phyloP scores from a whole-genome alignment of 1,284 basidiomycete species.

The Moesziomyces globuligerus region DNA sequence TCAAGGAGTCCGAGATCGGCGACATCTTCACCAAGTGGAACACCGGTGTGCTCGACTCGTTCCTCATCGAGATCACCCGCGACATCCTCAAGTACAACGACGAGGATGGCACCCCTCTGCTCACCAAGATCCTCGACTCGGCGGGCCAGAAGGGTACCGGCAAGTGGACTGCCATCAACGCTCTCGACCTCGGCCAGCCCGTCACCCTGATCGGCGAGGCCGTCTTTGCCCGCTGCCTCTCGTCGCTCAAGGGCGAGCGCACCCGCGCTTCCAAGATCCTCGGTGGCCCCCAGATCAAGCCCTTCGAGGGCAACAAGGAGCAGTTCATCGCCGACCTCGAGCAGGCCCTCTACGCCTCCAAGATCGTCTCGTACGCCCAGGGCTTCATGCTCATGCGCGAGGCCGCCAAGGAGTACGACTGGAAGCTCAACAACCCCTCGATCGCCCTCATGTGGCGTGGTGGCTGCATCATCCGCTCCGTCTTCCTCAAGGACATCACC shows the following conservation, averaged over 20 bases:
- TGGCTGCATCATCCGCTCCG: conserved; percentile 89
- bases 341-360: conserved; percentile 98
- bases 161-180: conserved; percentile 99
- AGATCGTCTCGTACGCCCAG: conserved; percentile 88
- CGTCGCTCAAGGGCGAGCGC: conserved; percentile 97
- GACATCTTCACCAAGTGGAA: conserved; percentile 78
- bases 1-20: conserved; percentile 69
- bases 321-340: conserved; percentile 99
- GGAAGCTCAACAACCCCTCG: conserved; percentile 80
- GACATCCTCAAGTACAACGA: conserved; percentile 75
- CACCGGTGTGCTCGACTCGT: conserved; percentile 98
- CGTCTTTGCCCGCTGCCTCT: conserved; percentile 98
- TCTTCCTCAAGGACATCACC: conserved; percentile 71
- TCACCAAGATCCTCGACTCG: conserved; percentile 83
- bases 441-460: conserved; percentile 99
- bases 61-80: conserved; percentile 88
- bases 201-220: conserved; percentile 99
- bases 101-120: conserved; percentile 87
- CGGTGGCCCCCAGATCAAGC: conserved; percentile 85
- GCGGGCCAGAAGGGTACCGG: conserved; percentile 99
- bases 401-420: conserved; percentile 89
- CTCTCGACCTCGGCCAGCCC: conserved; percentile 87
- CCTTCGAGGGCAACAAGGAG: conserved; percentile 97
- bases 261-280: conserved; percentile 89
- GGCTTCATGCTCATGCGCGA: conserved; percentile 99